Percentiles rank a stretch among this genome's conserved stretches.
phyloP scores from a whole-genome alignment of 2,329 filamentous ascomycete genomes.

The Cercospora sojina region DNA sequence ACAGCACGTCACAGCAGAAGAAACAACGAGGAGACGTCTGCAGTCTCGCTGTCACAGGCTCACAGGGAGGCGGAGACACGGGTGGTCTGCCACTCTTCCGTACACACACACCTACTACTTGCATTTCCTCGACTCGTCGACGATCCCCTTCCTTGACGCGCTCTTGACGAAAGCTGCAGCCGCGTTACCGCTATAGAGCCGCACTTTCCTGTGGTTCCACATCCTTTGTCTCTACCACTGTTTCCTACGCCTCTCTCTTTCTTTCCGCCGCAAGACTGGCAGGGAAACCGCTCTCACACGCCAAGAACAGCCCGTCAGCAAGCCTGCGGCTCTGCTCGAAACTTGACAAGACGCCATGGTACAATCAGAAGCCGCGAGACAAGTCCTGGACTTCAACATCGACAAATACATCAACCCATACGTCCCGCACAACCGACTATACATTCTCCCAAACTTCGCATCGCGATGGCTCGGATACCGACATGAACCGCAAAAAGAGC shows the following conservation, averaged over 20 bases:
- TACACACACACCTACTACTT: neutral
- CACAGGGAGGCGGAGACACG: neutral
- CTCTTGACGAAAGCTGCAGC: neutral
- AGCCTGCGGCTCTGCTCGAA: neutral
- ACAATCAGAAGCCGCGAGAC: constrained; percentile 10
- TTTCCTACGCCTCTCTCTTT: neutral
- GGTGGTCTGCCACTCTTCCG: neutral
- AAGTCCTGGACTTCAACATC: constrained; percentile 63
- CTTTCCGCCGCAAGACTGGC: neutral
- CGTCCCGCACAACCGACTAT: constrained; percentile 65
- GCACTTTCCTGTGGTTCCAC: neutral
- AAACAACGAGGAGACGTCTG: neutral
- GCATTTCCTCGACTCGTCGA: neutral
- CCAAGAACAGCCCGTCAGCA: neutral
- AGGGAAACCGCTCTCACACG: neutral
- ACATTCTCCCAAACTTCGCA: constrained; percentile 62
- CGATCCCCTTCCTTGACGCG: neutral
- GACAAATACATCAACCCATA: constrained; percentile 73
- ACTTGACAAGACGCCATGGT: neutral
- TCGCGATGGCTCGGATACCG: constrained; percentile 63
- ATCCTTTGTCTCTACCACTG: neutral
- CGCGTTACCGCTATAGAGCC: constrained; percentile 2
- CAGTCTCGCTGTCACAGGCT: neutral
- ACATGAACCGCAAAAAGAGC: constrained; percentile 40
- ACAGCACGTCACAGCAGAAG: constrained; percentile 12